phyloP scores from a whole-genome alignment of 176 grass and related monocot genomes.

The Pontederia paniculata region DNA sequence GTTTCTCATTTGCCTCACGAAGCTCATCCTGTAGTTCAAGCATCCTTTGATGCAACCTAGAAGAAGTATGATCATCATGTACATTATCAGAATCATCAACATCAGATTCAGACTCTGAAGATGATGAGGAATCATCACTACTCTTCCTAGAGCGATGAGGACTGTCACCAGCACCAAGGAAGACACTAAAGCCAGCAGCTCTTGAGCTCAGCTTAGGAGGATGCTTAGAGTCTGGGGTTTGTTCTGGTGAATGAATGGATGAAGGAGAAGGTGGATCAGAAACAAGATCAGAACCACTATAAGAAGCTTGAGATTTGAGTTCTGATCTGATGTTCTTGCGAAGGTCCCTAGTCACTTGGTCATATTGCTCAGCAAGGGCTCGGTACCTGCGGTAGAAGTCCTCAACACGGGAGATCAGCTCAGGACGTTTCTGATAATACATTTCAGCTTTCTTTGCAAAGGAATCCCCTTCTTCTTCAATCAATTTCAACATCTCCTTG shows the following conservation, averaged over 20 bases:
- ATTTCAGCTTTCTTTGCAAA: conserved; percentile 96
- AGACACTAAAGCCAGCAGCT: conserved; percentile 9
- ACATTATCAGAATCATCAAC: conserved; percentile 33
- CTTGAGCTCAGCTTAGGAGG: neutral
- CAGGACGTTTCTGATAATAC: conserved; percentile 66
- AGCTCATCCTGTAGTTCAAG: conserved; percentile 69
- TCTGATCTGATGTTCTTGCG: conserved; percentile 60
- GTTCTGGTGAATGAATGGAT: neutral
- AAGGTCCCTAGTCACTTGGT: conserved; percentile 81
- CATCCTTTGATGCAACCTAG: conserved; percentile 37
- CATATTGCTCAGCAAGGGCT: conserved; percentile 89
- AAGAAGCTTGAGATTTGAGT: conserved; percentile 54
- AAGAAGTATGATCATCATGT: conserved; percentile 35
- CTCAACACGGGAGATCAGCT: conserved; percentile 67
- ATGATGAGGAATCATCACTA: conserved; percentile 52
- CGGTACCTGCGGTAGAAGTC: conserved; percentile 95
- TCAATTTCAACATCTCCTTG: conserved; percentile 87
- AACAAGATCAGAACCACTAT: conserved; percentile 42
- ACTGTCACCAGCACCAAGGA: conserved; percentile 15
- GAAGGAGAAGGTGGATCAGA: conserved; percentile 24
- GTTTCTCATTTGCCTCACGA: conserved; percentile 39
- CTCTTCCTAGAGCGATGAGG: conserved; percentile 36
- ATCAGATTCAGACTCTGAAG: conserved; percentile 60
- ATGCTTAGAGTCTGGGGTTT: conserved; percentile 5
- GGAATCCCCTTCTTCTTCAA: conserved; percentile 93